Conservation (phyloP, 805 yeast genomes). For the Alloascoidea africana region DNA sequence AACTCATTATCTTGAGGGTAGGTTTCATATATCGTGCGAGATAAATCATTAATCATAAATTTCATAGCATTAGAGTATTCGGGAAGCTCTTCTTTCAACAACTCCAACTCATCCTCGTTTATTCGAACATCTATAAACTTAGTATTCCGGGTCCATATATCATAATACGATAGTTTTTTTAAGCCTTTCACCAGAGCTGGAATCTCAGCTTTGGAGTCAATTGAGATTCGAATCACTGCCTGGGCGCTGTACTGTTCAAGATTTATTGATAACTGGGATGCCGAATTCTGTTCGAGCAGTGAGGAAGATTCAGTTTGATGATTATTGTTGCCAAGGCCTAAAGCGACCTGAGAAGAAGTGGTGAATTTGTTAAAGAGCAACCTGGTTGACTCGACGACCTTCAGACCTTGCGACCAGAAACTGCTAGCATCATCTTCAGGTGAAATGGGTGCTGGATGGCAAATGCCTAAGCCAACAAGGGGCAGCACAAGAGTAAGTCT, state of each 20-base stretch:
- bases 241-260: background rate
- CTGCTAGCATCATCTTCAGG: too few species aligned
- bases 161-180: constrained; percentile 7
- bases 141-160: constrained; percentile 34
- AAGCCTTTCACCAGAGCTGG: constrained; percentile 8
- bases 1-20: constrained; percentile 21
- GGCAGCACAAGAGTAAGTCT: too few species aligned
- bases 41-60: constrained; percentile 39
- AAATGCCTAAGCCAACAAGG: too few species aligned
- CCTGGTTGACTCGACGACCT: too few species aligned
- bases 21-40: constrained; percentile 40
- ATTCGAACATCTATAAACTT: constrained; percentile 32
- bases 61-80: constrained; percentile 13
- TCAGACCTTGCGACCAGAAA: too few species aligned
- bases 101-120: constrained; percentile 6
- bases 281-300: too few species aligned
- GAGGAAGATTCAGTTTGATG: too few species aligned
- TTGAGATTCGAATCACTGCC: background rate
- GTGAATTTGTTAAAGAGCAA: too few species aligned
- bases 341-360: too few species aligned
- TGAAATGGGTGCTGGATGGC: too few species aligned
- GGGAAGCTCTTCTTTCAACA: constrained; percentile 11
- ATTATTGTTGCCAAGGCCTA: too few species aligned
- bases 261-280: too few species aligned
- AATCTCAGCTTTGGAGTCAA: constrained; percentile 2